These are phyloP conservation scores for Hygrocybe punicea DNA, from an alignment of 768 basidiomycete genomes.

Conservation along the genomic window DNA sequence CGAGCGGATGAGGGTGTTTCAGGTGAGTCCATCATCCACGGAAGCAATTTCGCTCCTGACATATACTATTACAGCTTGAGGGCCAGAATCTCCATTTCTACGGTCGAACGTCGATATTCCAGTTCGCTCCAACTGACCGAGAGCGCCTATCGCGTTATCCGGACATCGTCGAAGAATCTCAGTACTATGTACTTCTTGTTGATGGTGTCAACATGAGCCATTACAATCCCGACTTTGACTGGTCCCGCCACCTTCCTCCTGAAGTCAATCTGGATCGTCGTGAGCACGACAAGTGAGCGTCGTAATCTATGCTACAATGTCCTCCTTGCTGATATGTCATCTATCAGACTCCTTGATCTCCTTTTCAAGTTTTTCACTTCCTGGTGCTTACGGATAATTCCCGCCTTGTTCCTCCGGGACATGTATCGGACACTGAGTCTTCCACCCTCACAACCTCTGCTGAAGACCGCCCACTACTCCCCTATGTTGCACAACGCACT, in stretches of 20 bases:
- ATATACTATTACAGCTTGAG: conserved; percentile 30
- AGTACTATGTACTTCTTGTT: conserved; percentile 40
- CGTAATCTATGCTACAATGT: background rate
- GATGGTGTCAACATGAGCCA: conserved; percentile 36
- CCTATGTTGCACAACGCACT: conserved; percentile 71
- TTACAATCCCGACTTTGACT: conserved; percentile 48
- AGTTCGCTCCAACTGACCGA: conserved; percentile 31
- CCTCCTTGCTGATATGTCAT: background rate
- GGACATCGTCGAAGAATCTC: conserved; percentile 35
- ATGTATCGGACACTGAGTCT: conserved; percentile 43
- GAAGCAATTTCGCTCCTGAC: conserved; percentile 16
- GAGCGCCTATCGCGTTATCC: conserved; percentile 36
- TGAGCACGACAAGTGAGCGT: conserved; percentile 43
- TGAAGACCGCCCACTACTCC: conserved; percentile 59
- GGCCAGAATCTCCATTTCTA: conserved; percentile 40
- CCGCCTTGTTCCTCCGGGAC: conserved; percentile 49
- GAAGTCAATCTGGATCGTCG: conserved; percentile 41
- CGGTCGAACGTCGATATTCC: conserved; percentile 43
- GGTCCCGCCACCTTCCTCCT: conserved; percentile 46
- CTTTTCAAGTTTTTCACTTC: conserved; percentile 49
- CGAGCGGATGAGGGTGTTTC: conserved; percentile 38
- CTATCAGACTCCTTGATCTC: conserved; percentile 41
- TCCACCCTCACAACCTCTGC: conserved; percentile 37
- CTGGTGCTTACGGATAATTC: conserved; percentile 50
- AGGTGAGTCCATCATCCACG: conserved; percentile 33